Evolutionary conservation across 2,329 filamentous ascomycete genomes (phyloP), one percentile per base, ranked within the genome.

Genomic region (Alternaria sp.): DNA sequence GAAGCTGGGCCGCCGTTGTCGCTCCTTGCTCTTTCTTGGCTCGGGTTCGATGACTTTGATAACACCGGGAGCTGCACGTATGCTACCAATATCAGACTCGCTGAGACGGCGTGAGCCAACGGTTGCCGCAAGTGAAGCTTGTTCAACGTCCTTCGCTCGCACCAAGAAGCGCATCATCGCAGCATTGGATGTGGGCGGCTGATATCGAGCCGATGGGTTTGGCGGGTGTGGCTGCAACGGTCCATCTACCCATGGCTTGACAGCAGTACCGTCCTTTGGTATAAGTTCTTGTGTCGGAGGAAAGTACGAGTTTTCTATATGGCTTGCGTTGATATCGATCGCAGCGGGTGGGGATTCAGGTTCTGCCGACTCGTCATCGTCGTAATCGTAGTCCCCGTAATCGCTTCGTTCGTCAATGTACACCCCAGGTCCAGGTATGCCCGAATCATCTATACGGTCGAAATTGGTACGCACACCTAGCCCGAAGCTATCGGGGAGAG

Each of bases 31-130:
- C 53, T 79, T 80, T 52, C 77, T 77, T 4, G 66, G 61, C 40
- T 76, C 84, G 80, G 71, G 82, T 85, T 67, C 90, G 82, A 87
- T 46, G 87, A 80, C 75, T 72, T 90, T 91, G 44, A 91, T 77
- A 43, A 92, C 84, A 61, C 79, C 79, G 32, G 85, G 88, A 23
- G 89, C 88, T 58, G 85, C 86, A 9, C 83, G 84, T 46, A 90
- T 81, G 17, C 85, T 87, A 40, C 90, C 88, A 26, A 88, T 80
- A 60, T 91, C 89, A 6, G 89, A 88, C 52, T 91, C 82, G 75
- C 90, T 81, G 11, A 77, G 90, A 61, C 87, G 86, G 45, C 89
- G 86, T 2, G 90, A 93, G 15, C 90, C 90, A 84, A 90, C 89
- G 0, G 90, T 93, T 17, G 90, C 90, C 13, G 88, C 85, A 50